phyloP scores from a whole-genome alignment of 441 rosid species.

The Populus hybrid region DNA sequence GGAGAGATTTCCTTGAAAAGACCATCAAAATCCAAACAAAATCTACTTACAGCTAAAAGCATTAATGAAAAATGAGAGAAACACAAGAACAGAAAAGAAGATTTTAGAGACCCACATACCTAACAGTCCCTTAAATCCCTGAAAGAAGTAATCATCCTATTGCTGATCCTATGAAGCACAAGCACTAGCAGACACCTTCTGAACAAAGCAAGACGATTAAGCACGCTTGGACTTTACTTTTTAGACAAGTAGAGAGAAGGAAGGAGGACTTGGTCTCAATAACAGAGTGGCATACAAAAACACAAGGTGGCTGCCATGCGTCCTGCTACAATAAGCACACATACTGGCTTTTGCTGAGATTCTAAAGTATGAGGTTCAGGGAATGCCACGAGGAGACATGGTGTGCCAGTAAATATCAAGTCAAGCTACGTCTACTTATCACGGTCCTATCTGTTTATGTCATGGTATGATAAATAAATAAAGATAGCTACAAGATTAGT shows the following conservation, averaged over 20 bases:
- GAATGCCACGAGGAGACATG: constrained; percentile 42
- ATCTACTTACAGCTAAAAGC: not conserved
- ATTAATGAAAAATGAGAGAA: constrained; percentile 16
- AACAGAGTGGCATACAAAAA: no score
- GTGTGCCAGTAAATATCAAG: constrained; percentile 19
- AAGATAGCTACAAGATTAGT: not conserved
- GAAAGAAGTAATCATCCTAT: constrained; percentile 8
- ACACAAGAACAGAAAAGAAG: constrained; percentile 13
- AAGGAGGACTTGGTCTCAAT: no score
- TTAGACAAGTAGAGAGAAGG: not conserved
- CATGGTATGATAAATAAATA: not conserved
- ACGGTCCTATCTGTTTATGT: not conserved
- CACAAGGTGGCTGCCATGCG: not conserved
- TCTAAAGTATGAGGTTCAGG: constrained; percentile 38
- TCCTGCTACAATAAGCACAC: constrained; percentile 3
- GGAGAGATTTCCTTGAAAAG: not conserved
- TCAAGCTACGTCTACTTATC: not conserved
- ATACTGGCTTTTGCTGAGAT: constrained; percentile 19
- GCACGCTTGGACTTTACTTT: not conserved
- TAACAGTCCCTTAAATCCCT: constrained; percentile 18
- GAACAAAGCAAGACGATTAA: not conserved
- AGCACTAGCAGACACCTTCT: not conserved
- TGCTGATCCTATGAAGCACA: not conserved
- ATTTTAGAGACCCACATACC: constrained; percentile 28
- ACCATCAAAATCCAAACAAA: not conserved